Evolutionary conservation across 345 rosid genomes (phyloP).

Genomic region (Laguncularia racemosa): DNA sequence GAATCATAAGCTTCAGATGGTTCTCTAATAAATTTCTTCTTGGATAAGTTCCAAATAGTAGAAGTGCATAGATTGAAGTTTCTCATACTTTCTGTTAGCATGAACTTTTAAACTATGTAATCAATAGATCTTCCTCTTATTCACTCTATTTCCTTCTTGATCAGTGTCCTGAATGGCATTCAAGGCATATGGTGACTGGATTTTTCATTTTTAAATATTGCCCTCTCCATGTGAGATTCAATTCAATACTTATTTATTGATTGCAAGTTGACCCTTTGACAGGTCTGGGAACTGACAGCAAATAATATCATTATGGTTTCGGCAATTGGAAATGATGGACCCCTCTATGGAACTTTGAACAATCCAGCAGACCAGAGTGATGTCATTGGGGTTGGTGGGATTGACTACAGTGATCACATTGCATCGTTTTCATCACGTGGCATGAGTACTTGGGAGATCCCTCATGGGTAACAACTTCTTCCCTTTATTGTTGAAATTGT

Average conservation of each 20-base stretch:
- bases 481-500: conserved; percentile 2
- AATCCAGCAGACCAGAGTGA: conserved; percentile 99
- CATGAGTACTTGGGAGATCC: conserved; percentile 99
- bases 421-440: conserved; percentile 99
- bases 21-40: no score
- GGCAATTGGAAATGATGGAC: conserved; percentile 99
- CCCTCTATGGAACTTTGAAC: conserved; percentile 92
- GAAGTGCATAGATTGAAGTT: no score
- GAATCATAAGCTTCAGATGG: no score
- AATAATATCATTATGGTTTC: conserved; percentile 97
- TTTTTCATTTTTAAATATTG: no score
- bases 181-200: no score
- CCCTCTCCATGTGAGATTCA: background rate
- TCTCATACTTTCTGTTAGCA: no score
- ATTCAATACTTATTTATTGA: background rate
- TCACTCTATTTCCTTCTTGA: no score
- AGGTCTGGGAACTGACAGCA: conserved; percentile 99
- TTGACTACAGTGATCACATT: conserved; percentile 91
- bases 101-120: no score
- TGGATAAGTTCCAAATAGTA: no score
- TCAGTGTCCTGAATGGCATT: no score
- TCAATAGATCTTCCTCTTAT: no score
- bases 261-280: conserved; percentile 17
- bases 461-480: conserved; percentile 69
- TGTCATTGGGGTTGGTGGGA: conserved; percentile 98